Conservation (phyloP, 2,329 filamentous ascomycete genomes). For the Tolypocladium amazonense region DNA sequence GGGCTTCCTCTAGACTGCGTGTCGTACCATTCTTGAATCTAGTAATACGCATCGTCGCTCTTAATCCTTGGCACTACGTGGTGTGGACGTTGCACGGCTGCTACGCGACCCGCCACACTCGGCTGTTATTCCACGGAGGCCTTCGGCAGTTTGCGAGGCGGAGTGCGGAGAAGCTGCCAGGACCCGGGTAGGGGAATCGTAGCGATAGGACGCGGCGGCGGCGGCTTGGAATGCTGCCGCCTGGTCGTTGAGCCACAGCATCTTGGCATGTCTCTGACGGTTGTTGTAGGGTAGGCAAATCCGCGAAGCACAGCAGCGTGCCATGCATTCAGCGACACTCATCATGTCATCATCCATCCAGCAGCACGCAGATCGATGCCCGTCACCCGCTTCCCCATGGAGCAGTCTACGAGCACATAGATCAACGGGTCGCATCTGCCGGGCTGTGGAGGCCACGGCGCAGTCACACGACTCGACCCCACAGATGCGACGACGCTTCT, state of each 20-base stretch:
- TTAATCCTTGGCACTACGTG: background rate
- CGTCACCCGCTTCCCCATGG: too few relatives aligned
- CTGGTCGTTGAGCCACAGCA: background rate
- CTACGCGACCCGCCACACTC: background rate
- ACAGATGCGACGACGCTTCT: background rate
- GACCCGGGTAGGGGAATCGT: background rate
- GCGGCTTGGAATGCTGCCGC: background rate
- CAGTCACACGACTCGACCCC: background rate
- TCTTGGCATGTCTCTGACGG: background rate
- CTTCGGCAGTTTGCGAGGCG: background rate
- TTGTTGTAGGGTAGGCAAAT: background rate
- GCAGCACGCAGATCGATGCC: too few relatives aligned
- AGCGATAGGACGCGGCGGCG: background rate
- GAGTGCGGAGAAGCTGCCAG: background rate
- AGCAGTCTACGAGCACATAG: too few relatives aligned
- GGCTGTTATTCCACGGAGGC: background rate
- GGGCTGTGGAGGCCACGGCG: background rate
- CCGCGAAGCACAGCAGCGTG: too few relatives aligned
- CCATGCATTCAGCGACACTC: too few relatives aligned
- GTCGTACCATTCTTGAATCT: background rate
- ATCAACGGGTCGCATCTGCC: background rate
- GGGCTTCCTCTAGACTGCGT: background rate
- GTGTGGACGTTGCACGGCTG: background rate
- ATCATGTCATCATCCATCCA: background rate
- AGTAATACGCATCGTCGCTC: background rate